phyloP scores from a whole-genome alignment of 2,329 filamentous ascomycete species.

The Blumeria graminis region DNA sequence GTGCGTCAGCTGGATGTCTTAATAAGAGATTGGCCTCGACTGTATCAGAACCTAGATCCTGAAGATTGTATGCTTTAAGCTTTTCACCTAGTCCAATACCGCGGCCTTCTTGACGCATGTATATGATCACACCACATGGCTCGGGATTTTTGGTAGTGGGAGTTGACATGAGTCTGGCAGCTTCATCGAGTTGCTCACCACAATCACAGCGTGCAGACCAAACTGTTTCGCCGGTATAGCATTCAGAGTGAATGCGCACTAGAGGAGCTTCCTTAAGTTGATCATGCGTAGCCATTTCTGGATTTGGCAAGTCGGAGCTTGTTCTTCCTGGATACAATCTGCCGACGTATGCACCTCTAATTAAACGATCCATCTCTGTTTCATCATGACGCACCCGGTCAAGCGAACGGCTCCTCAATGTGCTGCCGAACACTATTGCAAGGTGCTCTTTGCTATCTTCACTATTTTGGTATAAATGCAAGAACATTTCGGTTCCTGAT shows the following conservation, averaged over 20 bases:
- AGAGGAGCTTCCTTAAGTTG: constrained; percentile 30
- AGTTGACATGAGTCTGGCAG: constrained; percentile 56
- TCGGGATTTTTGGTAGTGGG: constrained; percentile 20
- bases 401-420: constrained; percentile 51
- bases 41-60: constrained; percentile 91
- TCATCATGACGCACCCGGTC: constrained; percentile 51
- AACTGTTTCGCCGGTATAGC: constrained; percentile 94
- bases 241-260: constrained; percentile 91
- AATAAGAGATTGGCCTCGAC: constrained; percentile 86
- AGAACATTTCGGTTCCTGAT: constrained; percentile 80
- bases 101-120: constrained; percentile 82
- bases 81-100: constrained; percentile 91
- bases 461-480: constrained; percentile 84
- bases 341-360: constrained; percentile 77
- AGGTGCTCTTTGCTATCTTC: constrained; percentile 89
- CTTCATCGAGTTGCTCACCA: constrained; percentile 91
- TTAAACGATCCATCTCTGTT: constrained; percentile 78
- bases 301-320: constrained; percentile 12
- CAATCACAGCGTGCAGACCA: constrained; percentile 97
- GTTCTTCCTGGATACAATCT: constrained; percentile 67
- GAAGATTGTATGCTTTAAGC: constrained; percentile 91
- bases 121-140: constrained; percentile 58
- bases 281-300: not conserved
- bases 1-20: constrained; percentile 77
- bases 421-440: constrained; percentile 82